Percentiles rank a stretch among this genome's conserved stretches.
phyloP scores from a whole-genome alignment of 2,329 filamentous ascomycete species.

The Ceratocystis papillata region DNA sequence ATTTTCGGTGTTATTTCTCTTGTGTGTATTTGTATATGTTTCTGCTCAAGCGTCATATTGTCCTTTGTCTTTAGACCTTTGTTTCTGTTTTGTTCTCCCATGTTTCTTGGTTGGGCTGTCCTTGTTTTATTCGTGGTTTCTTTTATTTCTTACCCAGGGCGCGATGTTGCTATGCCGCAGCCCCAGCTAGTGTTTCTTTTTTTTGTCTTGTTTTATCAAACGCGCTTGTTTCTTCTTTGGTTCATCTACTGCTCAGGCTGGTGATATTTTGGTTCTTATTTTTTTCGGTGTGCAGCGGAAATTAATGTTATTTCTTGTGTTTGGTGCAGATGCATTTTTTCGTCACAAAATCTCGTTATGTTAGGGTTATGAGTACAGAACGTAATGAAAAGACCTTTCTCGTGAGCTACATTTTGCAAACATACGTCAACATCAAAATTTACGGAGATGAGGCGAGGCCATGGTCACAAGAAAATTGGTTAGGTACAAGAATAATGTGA shows the following conservation, averaged over 20 bases:
- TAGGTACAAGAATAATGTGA: conserved; percentile 45
- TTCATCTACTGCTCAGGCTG: not conserved
- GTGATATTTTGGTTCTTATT: not conserved
- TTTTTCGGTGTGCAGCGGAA: not conserved
- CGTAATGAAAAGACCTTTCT: too few species aligned
- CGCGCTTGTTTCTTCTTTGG: not conserved
- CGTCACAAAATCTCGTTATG: not conserved
- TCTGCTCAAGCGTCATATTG: not conserved
- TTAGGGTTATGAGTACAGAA: not conserved
- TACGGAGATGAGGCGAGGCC: not conserved
- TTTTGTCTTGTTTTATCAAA: not conserved
- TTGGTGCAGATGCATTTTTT: not conserved
- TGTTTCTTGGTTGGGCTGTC: not conserved
- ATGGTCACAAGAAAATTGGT: not conserved
- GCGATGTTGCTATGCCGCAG: conserved; percentile 8
- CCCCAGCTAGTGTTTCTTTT: conserved; percentile 3
- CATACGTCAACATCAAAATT: too few species aligned
- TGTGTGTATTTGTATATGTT: conserved; percentile 14
- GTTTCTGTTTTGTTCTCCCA: not conserved
- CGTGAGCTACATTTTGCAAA: too few species aligned
- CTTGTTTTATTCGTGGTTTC: conserved; percentile 1
- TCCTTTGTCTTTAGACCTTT: conserved; percentile 1
- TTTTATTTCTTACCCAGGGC: conserved; percentile 4
- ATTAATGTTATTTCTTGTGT: not conserved
- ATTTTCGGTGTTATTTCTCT: not conserved